Base-by-base conservation (phyloP, 345 rosid genomes). In the Eucalyptus decipiens region DNA sequence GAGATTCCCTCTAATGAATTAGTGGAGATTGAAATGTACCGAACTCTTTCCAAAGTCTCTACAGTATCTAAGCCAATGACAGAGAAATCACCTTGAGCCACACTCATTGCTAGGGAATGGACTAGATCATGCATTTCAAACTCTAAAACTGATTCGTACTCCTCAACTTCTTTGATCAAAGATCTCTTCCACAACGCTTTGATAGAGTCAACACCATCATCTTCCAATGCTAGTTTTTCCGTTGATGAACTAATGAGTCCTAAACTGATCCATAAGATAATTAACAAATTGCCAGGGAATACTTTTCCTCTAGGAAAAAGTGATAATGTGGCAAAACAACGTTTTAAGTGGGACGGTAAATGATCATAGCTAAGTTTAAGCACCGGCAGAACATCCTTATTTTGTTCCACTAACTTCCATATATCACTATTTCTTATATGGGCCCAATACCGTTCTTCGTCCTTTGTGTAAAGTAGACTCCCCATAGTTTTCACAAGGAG, bases 271-370 rank as follows among this genome's bases (percentile, higher is more conserved):
- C 34, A 62, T 60, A 6, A 3, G 2, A 12, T 6, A 28, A 28
- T 0, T 28, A 60, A 60, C 0, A 0, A 0, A 28, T 5, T 0
- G 32, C 16, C 0, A 0, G 0, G 1, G 0, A 60, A 0, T 60
- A 0, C 4, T 0, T 1, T 0, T 60, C 17, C 17, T 18, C 2
- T 17, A 1, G 26, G 4, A 34, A 69, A 72, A 72, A 19, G 76
- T 30, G 37, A 65, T 0, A n/a, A n/a, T n/a, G 40, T n/a, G 76
- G 40, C 37, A 65, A 65, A 65, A n/a, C 37, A n/a, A 4, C 21
- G 11, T n/a, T 65, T 65, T n/a, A 65, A n/a, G 37, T n/a, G 21
- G 6, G 2, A 65, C 3, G 21, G 76, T 65, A n/a, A n/a, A n/a
- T n/a, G 6, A n/a, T 65, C 76, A 65, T 65, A 65, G 11, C 40